Conservation (phyloP, 2,329 filamentous ascomycete genomes). For the Aspergillus ibericus region DNA sequence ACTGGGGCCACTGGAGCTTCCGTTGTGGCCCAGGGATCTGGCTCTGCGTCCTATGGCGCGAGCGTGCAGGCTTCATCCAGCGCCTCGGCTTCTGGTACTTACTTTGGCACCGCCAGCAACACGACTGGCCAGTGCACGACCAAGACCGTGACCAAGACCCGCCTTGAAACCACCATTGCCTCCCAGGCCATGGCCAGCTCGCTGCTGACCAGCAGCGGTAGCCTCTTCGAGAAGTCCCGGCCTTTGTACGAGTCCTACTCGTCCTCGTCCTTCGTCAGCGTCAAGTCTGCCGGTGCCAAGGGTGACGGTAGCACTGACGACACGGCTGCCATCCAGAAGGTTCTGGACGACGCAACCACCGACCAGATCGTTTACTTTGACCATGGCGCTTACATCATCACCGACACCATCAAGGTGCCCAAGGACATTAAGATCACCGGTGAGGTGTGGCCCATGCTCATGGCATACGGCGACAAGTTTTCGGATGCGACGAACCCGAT, state of each 20-base stretch:
- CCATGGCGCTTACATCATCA: conserved; percentile 63
- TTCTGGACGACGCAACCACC: conserved; percentile 65
- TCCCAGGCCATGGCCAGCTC: conserved; percentile 63
- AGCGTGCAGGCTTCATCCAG: not conserved
- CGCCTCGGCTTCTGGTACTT: conserved; percentile 3
- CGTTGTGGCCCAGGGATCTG: not conserved
- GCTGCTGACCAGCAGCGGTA: conserved; percentile 65
- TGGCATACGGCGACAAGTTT: conserved; percentile 76
- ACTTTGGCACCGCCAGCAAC: conserved; percentile 14
- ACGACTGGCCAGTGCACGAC: conserved; percentile 22
- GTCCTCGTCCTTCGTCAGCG: conserved; percentile 72
- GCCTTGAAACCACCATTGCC: conserved; percentile 61
- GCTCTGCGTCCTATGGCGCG: conserved; percentile 2
- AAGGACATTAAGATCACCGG: conserved; percentile 84
- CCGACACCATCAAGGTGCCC: conserved; percentile 60
- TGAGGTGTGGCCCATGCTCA: conserved; percentile 87
- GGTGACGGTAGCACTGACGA: conserved; percentile 89
- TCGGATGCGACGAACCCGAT: conserved; percentile 71
- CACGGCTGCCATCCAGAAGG: conserved; percentile 76
- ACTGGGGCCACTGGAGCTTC: not conserved
- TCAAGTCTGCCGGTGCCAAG: conserved; percentile 78
- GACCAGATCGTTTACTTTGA: conserved; percentile 66
- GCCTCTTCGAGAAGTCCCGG: conserved; percentile 79
- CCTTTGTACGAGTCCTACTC: conserved; percentile 77
- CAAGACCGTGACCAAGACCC: conserved; percentile 37